Evolutionary conservation across 2,329 filamentous ascomycete species (phyloP).

Genomic region (Aspergillus sp.): DNA sequence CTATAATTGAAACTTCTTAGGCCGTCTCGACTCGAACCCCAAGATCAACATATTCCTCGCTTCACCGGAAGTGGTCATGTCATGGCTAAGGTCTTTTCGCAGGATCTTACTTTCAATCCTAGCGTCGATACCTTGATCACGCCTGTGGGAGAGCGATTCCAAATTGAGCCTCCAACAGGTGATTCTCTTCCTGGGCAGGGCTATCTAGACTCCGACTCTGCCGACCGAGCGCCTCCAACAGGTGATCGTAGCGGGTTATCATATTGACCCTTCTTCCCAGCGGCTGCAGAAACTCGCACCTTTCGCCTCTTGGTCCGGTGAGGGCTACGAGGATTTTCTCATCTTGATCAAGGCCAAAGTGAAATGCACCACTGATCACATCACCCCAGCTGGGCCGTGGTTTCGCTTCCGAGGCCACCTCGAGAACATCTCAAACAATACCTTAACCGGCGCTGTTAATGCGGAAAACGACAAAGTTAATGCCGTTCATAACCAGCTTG

Average conservation of each 20-base stretch:
- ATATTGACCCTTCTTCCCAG: slow-evolving; percentile 53
- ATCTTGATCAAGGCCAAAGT: slow-evolving; percentile 95
- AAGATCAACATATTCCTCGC: slow-evolving; percentile 91
- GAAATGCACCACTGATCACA: slow-evolving; percentile 96
- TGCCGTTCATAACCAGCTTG: slow-evolving; percentile 89
- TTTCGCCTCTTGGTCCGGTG: slow-evolving; percentile 84
- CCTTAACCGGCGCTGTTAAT: slow-evolving; percentile 97
- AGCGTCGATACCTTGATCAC: slow-evolving; percentile 85
- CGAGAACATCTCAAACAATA: slow-evolving; percentile 99
- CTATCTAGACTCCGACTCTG: slow-evolving; percentile 86
- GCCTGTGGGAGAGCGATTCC: slow-evolving; percentile 94
- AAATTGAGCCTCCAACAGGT: slow-evolving; percentile 71
- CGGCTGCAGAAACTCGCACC: slow-evolving; percentile 87
- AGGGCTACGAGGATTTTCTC: slow-evolving; percentile 74
- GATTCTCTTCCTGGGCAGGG: slow-evolving; percentile 71
- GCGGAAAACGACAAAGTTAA: slow-evolving; percentile 94
- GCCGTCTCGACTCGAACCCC: slow-evolving; percentile 92
- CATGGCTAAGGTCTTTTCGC: slow-evolving; percentile 76
- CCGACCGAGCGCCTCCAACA: slow-evolving; percentile 87
- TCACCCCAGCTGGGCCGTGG: slow-evolving; percentile 95
- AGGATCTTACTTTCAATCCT: slow-evolving; percentile 87
- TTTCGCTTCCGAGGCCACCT: slow-evolving; percentile 98
- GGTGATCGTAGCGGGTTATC: slow-evolving; percentile 63
- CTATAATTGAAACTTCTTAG: slow-evolving; percentile 99
- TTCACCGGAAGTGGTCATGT: slow-evolving; percentile 87